Base-by-base conservation (phyloP, 768 basidiomycete genomes). In the Boletus patriciae region DNA sequence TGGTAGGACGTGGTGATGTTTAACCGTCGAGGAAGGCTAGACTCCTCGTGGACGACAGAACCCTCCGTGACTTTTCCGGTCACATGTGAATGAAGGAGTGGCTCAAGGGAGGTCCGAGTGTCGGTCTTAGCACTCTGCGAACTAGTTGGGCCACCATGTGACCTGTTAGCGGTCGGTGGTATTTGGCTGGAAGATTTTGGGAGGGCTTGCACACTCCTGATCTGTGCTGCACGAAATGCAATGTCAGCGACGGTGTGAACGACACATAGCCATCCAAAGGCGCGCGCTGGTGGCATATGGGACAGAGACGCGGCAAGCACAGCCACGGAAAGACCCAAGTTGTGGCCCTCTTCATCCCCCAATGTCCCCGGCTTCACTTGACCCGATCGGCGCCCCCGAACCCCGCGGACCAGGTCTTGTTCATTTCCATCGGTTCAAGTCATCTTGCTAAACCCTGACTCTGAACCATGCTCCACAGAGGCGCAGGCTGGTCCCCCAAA, bases 181-280 rank as follows among this genome's bases (percentile, higher is more conserved):
- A 6, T 16, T 36, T 31, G 38, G 6, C 15, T 42, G 38, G 41
- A 19, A 9, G 51, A 40, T 27, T 52, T 63, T 8, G 52, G 57
- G 23, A 55, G 19, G 8, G 33, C 55, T 50, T 79, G 80, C 9
- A 78, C 69, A 19, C 78, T 79, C 66, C 83, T 79, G 36, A 87
- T 79, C 36, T 78, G 79, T 4, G 83, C 83, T 34, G 85, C 87
- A 77, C 85, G 81, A 12, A 80, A 74, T 36, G 87, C 66, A 52
- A 92, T 84, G 53, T 87, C 83, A 51, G 78, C 74, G 19, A 81
- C 72, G 15, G 86, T 82, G 56, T 82, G 80, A 46, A 82, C 74
- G 31, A 88, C 87, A 65, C 86, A 87, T 54, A 88, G 68, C 83
- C 85, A 87, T 76, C 86, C 87, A 74, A 81, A 90, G 13, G 79